Percentiles rank a stretch among this genome's conserved stretches.
Evolutionary conservation across 306 rosid species (phyloP).

Genomic region (Ceratonia siliqua): DNA sequence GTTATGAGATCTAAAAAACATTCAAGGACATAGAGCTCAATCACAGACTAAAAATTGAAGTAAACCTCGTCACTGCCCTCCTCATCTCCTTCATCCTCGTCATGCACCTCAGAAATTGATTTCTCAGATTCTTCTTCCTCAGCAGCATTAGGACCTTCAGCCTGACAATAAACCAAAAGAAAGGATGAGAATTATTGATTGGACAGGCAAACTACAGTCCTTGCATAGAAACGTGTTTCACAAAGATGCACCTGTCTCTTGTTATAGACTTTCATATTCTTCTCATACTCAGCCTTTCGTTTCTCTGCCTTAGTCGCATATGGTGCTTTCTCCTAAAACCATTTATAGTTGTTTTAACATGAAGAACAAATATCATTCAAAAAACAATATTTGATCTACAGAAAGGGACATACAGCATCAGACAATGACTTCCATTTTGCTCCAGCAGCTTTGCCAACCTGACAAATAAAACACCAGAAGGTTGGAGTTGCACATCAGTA

Average conservation of each 20-base stretch:
- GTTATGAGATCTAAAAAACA: background rate
- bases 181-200: background rate
- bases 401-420: conserved; percentile 47
- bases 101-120: conserved; percentile 68
- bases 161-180: conserved; percentile 33
- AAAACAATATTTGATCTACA: background rate
- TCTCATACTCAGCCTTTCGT: conserved; percentile 66
- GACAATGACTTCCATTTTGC: conserved; percentile 69
- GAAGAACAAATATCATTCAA: background rate
- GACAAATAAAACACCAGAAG: background rate
- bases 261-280: conserved; percentile 63
- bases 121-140: conserved; percentile 63
- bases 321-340: conserved; percentile 64
- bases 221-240: background rate
- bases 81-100: conserved; percentile 61
- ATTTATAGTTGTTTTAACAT: background rate
- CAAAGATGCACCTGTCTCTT: conserved; percentile 49
- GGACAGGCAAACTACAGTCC: background rate
- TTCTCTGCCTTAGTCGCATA: conserved; percentile 64
- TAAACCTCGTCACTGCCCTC: conserved; percentile 70
- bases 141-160: conserved; percentile 56
- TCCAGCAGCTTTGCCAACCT: conserved; percentile 81
- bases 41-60: background rate
- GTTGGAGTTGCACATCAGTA: background rate
- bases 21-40: background rate